phyloP scores from a whole-genome alignment of 805 yeast species.

The Kurtzmaniella cleridarum region DNA sequence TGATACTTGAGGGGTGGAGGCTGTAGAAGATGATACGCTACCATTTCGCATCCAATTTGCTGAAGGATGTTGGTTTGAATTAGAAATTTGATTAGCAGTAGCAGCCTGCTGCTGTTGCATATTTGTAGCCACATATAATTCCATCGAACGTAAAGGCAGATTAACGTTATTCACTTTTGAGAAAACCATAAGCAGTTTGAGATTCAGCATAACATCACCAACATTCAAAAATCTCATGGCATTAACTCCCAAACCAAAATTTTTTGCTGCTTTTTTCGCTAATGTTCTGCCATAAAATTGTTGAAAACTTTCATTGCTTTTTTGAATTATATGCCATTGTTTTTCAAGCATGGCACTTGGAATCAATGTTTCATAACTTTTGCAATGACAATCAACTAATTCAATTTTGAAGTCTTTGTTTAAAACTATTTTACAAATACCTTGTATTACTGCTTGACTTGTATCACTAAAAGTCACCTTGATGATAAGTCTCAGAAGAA shows the following conservation, averaged over 20 bases:
- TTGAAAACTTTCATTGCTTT: conserved; percentile 15
- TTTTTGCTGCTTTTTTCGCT: conserved; percentile 45
- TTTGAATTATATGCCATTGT: conserved; percentile 17
- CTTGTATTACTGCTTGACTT: conserved; percentile 56
- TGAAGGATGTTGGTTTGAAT: not conserved
- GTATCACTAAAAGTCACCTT: conserved; percentile 57
- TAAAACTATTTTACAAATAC: conserved; percentile 58
- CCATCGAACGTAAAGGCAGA: conserved; percentile 55
- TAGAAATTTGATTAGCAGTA: conserved; percentile 7
- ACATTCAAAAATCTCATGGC: conserved; percentile 70
- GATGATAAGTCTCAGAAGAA: conserved; percentile 23
- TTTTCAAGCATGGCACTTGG: conserved; percentile 20
- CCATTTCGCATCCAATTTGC: no score
- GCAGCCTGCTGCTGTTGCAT: conserved; percentile 17
- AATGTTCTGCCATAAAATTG: conserved; percentile 21
- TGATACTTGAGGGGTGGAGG: no score
- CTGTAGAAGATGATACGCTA: no score
- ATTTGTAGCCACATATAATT: conserved; percentile 26
- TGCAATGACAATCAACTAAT: conserved; percentile 56
- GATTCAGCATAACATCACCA: conserved; percentile 70
- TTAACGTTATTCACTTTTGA: conserved; percentile 42
- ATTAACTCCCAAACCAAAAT: conserved; percentile 58
- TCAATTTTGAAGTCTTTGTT: conserved; percentile 62
- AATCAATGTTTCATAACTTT: conserved; percentile 22
- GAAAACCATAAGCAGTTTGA: conserved; percentile 59